Evolutionary conservation across 2,329 filamentous ascomycete genomes (phyloP), one percentile per base, ranked within the genome.

Genomic region (Venturia asperata): DNA sequence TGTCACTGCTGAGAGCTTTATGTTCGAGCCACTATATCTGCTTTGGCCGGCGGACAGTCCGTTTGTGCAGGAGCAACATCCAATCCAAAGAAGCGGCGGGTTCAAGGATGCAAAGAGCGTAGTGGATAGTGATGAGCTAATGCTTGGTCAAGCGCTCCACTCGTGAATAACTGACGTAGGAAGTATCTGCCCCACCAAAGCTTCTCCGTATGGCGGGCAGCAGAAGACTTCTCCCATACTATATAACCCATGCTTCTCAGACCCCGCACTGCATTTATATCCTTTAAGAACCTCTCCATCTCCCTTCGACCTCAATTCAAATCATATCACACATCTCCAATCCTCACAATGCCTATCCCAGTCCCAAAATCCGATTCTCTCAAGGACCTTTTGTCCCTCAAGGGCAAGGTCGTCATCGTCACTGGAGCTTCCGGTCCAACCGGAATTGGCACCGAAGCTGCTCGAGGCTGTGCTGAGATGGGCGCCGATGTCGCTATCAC

Each of bases 361-460:
- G 76, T 87, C 67, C 85, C 87, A 71, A 75, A 84, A 72, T 77
- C 84, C 68, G 78, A 79, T 68, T 79, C 78, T 70, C 82, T 90
- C 70, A 75, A 81, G 68, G 87, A 83, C 72, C 77, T 83, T 69
- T 74, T 81, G 71, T 77, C 73, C 76, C 75, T 82, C 69, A 82
- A 82, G 78, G 80, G 80, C 74, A 81, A 81, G 76, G 78, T 81
- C 72, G 78, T 80, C 73, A 74, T 81, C 70, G 77, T 82, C 70
- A 81, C 80, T 64, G 80, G 80, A 71, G 80, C 80, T 66, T 83
- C 81, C 55, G 86, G 85, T 11, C 83, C 89, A 65, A 85, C 83
- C 67, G 86, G 86, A 65, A 88, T 88, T 79, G 86, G 86, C 67
- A 87, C 86, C 67, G 85, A 87, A 74, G 85, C 85, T 67, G 85